Percentiles rank a stretch among this genome's conserved stretches.
Evolutionary conservation across 179 eudicot genomes (phyloP).

Genomic region (Drosera spatulata): DNA sequence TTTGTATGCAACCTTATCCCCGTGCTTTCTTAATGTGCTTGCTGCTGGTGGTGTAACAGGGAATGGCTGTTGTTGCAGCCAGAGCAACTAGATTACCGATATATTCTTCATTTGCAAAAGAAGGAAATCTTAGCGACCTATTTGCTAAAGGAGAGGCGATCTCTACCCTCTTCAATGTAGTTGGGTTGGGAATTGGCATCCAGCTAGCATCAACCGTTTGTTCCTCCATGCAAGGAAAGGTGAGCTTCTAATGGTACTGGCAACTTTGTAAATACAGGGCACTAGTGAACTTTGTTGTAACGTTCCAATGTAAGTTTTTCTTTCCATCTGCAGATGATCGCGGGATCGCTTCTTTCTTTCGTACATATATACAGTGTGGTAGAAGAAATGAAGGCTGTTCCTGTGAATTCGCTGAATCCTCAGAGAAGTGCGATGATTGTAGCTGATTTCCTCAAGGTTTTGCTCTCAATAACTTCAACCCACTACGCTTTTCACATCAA

Average conservation of each 20-base stretch:
- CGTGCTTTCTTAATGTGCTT: no score
- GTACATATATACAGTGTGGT: slow-evolving; percentile 63
- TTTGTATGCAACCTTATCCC: no score
- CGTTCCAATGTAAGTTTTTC: neutral
- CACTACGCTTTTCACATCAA: neutral
- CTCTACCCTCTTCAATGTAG: slow-evolving; percentile 80
- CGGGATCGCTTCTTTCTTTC: slow-evolving; percentile 70
- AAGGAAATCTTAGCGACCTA: slow-evolving; percentile 94
- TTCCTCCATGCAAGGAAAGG: slow-evolving; percentile 95
- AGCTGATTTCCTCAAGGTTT: slow-evolving; percentile 74
- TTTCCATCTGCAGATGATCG: slow-evolving; percentile 48
- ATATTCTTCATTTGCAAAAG: slow-evolving; percentile 95
- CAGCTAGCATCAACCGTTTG: slow-evolving; percentile 84
- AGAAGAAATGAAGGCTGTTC: slow-evolving; percentile 96
- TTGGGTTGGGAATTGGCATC: slow-evolving; percentile 87
- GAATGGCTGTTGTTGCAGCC: slow-evolving; percentile 99
- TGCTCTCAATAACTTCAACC: slow-evolving; percentile 4
- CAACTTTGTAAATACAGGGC: no score
- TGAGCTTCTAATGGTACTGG: slow-evolving; percentile 7
- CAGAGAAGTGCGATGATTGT: slow-evolving; percentile 91
- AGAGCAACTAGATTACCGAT: slow-evolving; percentile 93
- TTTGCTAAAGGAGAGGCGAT: slow-evolving; percentile 98
- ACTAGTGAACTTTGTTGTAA: no score
- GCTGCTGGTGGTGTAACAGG: slow-evolving; percentile 22
- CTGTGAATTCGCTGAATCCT: slow-evolving; percentile 86